These are phyloP conservation scores for Boletus calvinii DNA, from an alignment of 1,284 basidiomycete genomes.

Conservation along the genomic window DNA sequence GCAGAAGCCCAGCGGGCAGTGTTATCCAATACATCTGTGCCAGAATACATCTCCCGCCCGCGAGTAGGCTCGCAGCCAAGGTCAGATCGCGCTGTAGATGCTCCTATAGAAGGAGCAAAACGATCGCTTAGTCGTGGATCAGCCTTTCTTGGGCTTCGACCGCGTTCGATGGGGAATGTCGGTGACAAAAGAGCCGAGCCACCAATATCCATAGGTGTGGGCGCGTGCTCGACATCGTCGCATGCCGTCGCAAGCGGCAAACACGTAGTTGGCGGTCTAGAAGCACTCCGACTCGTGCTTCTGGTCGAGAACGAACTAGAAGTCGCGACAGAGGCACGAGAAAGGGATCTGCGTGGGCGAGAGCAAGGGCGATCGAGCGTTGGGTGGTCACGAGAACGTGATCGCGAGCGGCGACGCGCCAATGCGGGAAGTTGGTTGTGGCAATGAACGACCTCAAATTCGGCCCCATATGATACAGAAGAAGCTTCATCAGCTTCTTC, in stretches of 20 bases:
- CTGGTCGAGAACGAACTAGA: conserved; percentile 37
- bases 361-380: conserved; percentile 6
- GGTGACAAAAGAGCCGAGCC: conserved; percentile 36
- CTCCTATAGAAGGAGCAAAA: conserved; percentile 26
- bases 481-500: conserved; percentile 42
- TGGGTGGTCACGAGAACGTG: conserved; percentile 15
- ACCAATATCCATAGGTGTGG: conserved; percentile 27
- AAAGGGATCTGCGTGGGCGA: conserved; percentile 40
- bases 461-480: conserved; percentile 29
- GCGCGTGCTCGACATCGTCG: conserved; percentile 15
- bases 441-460: conserved; percentile 30
- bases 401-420: conserved; percentile 16
- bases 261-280: conserved; percentile 19
- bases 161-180: conserved; percentile 35
- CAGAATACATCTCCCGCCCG: conserved; percentile 17
- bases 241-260: conserved; percentile 23
- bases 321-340: conserved; percentile 40
- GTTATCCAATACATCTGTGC: conserved; percentile 24
- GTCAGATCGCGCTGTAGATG: conserved; percentile 30
- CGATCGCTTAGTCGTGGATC: conserved; percentile 38
- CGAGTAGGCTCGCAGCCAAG: conserved; percentile 17
- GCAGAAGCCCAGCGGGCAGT: conserved; percentile 34
- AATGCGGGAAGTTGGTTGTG: conserved; percentile 12
- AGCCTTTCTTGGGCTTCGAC: conserved; percentile 38
- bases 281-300: conserved; percentile 34